These are phyloP conservation scores for Heliosperma pusillum DNA, from an alignment of 148 eudicot species.

Conservation along the genomic window DNA sequence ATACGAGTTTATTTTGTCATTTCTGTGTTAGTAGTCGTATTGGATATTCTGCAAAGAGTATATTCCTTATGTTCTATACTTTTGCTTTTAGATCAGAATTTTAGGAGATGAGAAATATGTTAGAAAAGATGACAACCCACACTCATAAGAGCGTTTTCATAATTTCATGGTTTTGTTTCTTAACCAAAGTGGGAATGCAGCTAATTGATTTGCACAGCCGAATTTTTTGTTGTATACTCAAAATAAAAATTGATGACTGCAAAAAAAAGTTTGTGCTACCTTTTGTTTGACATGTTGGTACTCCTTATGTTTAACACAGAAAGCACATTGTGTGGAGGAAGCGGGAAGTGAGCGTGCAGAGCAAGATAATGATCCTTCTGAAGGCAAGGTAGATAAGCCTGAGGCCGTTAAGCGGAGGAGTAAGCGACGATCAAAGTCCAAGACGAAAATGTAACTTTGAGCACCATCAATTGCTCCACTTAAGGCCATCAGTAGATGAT, in stretches of 20 bases:
- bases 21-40: too few relatives aligned
- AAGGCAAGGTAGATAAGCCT: constrained; percentile 19
- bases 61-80: too few relatives aligned
- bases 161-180: too few relatives aligned
- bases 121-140: too few relatives aligned
- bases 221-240: too few relatives aligned
- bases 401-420: constrained; percentile 15
- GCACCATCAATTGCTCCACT: constrained; percentile 7
- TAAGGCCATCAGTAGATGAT: neutral
- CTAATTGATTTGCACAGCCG: too few relatives aligned
- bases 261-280: neutral
- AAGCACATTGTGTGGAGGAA: constrained; percentile 2
- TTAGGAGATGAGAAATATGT: too few relatives aligned
- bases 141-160: too few relatives aligned
- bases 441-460: constrained; percentile 13
- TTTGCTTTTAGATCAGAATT: too few relatives aligned
- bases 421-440: constrained; percentile 21
- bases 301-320: neutral
- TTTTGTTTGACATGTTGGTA: constrained; percentile 7
- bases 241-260: neutral
- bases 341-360: constrained; percentile 17
- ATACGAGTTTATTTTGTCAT: too few relatives aligned
- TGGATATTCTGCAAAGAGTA: too few relatives aligned
- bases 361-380: constrained; percentile 17
- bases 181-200: too few relatives aligned